phyloP scores from a whole-genome alignment of 257 asterid genomes.

The Echites panduratus region DNA sequence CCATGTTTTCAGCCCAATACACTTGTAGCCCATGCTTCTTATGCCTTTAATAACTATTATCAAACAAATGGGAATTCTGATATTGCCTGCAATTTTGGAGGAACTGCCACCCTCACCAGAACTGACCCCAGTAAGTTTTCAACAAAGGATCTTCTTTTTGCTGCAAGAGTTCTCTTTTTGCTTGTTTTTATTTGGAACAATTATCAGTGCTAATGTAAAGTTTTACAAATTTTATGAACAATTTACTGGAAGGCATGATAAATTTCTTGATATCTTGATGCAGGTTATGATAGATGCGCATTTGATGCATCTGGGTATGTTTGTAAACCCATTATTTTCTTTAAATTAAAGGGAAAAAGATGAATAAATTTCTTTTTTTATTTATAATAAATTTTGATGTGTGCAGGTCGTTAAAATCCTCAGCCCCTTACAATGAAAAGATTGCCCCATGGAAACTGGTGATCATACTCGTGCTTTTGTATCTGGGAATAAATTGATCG shows the following conservation, averaged over 20 bases:
- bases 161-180: no score
- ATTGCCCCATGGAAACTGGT: neutral
- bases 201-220: no score
- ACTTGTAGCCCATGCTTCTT: constrained; percentile 62
- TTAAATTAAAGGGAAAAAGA: neutral
- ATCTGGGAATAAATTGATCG: neutral
- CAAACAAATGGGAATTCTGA: constrained; percentile 74
- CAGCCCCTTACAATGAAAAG: neutral
- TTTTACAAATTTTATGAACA: no score
- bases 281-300: constrained; percentile 53
- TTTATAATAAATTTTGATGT: neutral
- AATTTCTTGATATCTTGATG: neutral
- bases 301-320: constrained; percentile 32
- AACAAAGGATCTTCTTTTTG: neutral
- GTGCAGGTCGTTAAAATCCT: neutral
- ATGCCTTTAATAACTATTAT: constrained; percentile 66
- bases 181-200: no score
- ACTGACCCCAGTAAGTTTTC: constrained; percentile 54
- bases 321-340: neutral
- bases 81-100: constrained; percentile 84
- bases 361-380: neutral
- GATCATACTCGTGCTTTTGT: neutral
- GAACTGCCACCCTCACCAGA: constrained; percentile 51
- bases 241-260: no score
- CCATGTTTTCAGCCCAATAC: constrained; percentile 67